Evolutionary conservation across 768 basidiomycete genomes (phyloP).

Genomic region (Floccularia luteovirens): DNA sequence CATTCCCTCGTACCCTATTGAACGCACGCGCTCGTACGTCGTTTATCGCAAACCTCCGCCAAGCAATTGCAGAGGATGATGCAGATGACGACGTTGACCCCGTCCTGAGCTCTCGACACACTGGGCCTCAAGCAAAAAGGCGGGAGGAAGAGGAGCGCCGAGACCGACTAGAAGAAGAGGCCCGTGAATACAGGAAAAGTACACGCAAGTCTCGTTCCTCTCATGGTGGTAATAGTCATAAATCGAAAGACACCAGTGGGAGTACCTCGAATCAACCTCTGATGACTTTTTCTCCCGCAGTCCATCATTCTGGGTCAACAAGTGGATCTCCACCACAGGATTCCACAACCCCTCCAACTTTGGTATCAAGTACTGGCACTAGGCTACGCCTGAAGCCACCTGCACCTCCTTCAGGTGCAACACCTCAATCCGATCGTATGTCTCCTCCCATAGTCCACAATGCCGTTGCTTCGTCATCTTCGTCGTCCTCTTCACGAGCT

Average conservation of each 20-base stretch:
- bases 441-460: conserved; percentile 16
- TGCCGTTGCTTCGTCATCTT: conserved; percentile 6
- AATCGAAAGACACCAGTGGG: conserved; percentile 25
- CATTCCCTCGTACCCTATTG: conserved; percentile 41
- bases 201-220: conserved; percentile 9
- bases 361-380: conserved; percentile 40
- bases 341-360: conserved; percentile 21
- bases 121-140: conserved; percentile 35
- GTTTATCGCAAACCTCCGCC: conserved; percentile 40
- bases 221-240: conserved; percentile 17
- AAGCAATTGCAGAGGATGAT: conserved; percentile 36
- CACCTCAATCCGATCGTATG: conserved; percentile 7
- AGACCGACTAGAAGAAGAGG: conserved; percentile 37
- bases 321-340: conserved; percentile 14
- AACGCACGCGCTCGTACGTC: conserved; percentile 31
- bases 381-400: conserved; percentile 43
- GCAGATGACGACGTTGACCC: conserved; percentile 42
- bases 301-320: conserved; percentile 1
- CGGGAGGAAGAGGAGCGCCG: conserved; percentile 34
- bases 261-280: conserved; percentile 1
- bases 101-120: conserved; percentile 32
- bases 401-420: conserved; percentile 15
- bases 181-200: conserved; percentile 27
- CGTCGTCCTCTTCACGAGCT: conserved; percentile 7
- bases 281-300: conserved; percentile 3